These are phyloP conservation scores for Globisporangium spinosum DNA, from an alignment of 352 stramenopile species.

Conservation along the genomic window DNA sequence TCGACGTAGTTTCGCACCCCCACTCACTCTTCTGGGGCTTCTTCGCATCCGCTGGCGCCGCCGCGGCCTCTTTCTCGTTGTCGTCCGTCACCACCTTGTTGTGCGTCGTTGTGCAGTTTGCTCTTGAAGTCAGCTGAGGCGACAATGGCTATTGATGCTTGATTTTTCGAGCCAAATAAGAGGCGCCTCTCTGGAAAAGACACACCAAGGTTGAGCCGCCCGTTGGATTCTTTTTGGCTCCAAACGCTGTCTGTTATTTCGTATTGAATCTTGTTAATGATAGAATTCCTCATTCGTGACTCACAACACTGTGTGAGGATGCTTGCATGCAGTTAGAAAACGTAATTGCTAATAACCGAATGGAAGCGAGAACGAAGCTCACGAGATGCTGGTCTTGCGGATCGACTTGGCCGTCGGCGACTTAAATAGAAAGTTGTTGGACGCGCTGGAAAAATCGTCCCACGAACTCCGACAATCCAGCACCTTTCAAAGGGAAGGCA, in stretches of 20 bases:
- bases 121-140: not conserved
- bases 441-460: constrained; percentile 14
- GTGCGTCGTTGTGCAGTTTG: not conserved
- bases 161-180: not conserved
- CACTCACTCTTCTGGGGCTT: constrained; percentile 20
- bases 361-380: not conserved
- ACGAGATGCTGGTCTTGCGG: constrained; percentile 38
- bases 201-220: not conserved
- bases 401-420: constrained; percentile 18
- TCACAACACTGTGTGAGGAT: no score
- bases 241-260: not conserved
- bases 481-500: constrained; percentile 19
- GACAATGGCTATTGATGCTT: not conserved
- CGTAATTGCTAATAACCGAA: not conserved
- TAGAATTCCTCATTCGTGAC: not conserved
- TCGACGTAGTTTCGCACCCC: not conserved
- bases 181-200: constrained; percentile 4
- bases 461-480: constrained; percentile 23
- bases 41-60: constrained; percentile 8
- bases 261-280: not conserved
- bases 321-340: not conserved
- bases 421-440: constrained; percentile 25
- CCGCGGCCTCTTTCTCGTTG: constrained; percentile 10
- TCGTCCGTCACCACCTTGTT: constrained; percentile 11
- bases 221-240: not conserved